Percentiles rank a stretch among this genome's conserved stretches.
These are phyloP conservation scores for Sparassis latifolia DNA, from an alignment of 1,284 basidiomycete genomes.

Conservation along the genomic window DNA sequence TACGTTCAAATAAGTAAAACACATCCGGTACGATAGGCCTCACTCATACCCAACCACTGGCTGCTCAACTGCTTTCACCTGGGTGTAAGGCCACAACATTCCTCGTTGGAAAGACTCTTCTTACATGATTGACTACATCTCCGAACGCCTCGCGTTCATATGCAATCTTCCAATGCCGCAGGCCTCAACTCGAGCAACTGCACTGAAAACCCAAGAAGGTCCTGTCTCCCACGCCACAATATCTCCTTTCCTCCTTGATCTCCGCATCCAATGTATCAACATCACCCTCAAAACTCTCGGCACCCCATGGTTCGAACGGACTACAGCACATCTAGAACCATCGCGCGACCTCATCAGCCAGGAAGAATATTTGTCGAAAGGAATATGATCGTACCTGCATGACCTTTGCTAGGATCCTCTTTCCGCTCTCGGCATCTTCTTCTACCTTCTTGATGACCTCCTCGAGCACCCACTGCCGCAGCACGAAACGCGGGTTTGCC, in stretches of 20 bases:
- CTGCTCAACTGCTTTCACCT: too few relatives aligned
- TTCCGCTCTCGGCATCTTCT: slow-evolving; percentile 49
- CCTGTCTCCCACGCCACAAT: slow-evolving; percentile 73
- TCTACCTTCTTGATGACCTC: slow-evolving; percentile 78
- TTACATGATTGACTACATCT: too few relatives aligned
- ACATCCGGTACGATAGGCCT: too few relatives aligned
- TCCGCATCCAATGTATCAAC: slow-evolving; percentile 47
- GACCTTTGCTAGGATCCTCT: slow-evolving; percentile 64
- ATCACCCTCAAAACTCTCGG: slow-evolving; percentile 40
- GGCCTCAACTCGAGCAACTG: slow-evolving; percentile 74
- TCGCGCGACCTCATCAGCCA: not conserved
- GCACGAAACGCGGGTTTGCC: slow-evolving; percentile 82
- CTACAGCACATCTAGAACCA: slow-evolving; percentile 64
- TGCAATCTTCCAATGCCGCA: too few relatives aligned
- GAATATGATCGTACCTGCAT: slow-evolving; percentile 46
- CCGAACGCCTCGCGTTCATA: too few relatives aligned
- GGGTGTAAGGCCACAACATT: too few relatives aligned
- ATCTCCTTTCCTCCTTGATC: slow-evolving; percentile 64
- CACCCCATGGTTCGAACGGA: slow-evolving; percentile 80
- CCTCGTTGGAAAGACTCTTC: too few relatives aligned
- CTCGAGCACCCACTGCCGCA: slow-evolving; percentile 91
- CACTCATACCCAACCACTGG: too few relatives aligned
- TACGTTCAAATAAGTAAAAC: too few relatives aligned
- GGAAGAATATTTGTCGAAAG: not conserved
- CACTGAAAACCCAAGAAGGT: slow-evolving; percentile 87